phyloP scores from a whole-genome alignment of 2,329 filamentous ascomycete genomes.

The Orbilia blumenaviensis region DNA sequence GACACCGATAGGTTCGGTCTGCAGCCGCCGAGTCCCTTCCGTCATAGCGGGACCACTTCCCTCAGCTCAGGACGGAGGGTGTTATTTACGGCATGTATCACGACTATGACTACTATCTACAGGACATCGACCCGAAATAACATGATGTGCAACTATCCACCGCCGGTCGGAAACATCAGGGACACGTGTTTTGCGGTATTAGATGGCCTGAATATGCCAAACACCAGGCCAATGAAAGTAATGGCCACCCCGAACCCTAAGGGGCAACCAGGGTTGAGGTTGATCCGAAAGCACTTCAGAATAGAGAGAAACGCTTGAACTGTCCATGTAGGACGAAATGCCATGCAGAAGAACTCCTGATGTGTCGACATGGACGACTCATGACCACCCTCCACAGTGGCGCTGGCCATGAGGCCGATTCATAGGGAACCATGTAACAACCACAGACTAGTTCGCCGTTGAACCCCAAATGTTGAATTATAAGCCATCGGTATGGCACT shows the following conservation, averaged over 20 bases:
- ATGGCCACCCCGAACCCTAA: not conserved
- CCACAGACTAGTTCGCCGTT: not conserved
- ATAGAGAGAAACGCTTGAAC: not conserved
- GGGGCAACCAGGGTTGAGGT: slow-evolving; percentile 2
- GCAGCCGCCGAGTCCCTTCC: slow-evolving; percentile 1
- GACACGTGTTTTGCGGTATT: slow-evolving; percentile 32
- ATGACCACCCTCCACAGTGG: not conserved
- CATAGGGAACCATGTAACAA: not conserved
- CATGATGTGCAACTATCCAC: slow-evolving; percentile 7
- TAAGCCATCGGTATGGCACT: slow-evolving; percentile 11
- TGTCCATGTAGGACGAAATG: not conserved
- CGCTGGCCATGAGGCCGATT: not conserved
- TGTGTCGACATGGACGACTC: not conserved
- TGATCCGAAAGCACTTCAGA: slow-evolving; percentile 21
- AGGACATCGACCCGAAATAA: not conserved
- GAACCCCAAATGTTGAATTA: not conserved
- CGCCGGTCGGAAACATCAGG: not conserved
- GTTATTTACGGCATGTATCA: slow-evolving; percentile 38
- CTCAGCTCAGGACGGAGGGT: not conserved
- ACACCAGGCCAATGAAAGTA: slow-evolving; percentile 20
- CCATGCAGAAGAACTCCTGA: not conserved
- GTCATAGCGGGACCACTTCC: not conserved
- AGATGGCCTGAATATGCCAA: not conserved
- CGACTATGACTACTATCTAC: slow-evolving; percentile 48
- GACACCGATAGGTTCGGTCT: slow-evolving; percentile 10